Conservation (phyloP, 495 filamentous ascomycete genomes). For the Neurospora terricola region DNA sequence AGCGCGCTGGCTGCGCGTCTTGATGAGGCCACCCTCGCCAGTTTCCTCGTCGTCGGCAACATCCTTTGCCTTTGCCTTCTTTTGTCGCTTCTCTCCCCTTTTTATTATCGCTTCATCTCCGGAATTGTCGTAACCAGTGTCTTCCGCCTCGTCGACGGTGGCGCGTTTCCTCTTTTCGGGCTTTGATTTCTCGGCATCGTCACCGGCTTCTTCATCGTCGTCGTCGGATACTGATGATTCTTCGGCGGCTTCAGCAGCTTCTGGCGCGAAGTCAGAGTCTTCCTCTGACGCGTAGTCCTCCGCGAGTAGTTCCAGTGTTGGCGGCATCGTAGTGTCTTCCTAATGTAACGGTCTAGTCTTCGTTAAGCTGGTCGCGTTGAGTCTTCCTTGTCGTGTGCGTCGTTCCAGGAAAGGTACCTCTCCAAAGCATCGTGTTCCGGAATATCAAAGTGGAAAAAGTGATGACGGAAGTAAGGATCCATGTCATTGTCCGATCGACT, state of each 20-base stretch:
- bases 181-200: background rate
- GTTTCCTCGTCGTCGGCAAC: conserved; percentile 45
- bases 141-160: conserved; percentile 30
- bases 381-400: background rate
- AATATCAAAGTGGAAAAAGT: background rate
- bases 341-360: background rate
- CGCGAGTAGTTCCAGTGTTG: conserved; percentile 26
- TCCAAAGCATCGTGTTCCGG: background rate
- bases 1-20: conserved; percentile 63
- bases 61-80: conserved; percentile 41
- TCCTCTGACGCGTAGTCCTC: conserved; percentile 62
- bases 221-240: conserved; percentile 37
- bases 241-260: conserved; percentile 36
- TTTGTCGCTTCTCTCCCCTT: conserved; percentile 46
- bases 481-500: background rate
- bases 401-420: background rate
- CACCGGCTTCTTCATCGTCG: conserved; percentile 23
- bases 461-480: background rate
- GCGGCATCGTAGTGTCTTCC: conserved; percentile 2
- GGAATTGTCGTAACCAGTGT: conserved; percentile 47
- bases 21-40: conserved; percentile 71
- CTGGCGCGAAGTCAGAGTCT: conserved; percentile 65
- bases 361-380: background rate
- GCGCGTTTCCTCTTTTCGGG: conserved; percentile 26
- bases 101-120: conserved; percentile 73